Percentiles rank a stretch among this genome's conserved stretches.
Conservation (phyloP, 2,329 filamentous ascomycete species). For the Rachicladosporium sp. region DNA sequence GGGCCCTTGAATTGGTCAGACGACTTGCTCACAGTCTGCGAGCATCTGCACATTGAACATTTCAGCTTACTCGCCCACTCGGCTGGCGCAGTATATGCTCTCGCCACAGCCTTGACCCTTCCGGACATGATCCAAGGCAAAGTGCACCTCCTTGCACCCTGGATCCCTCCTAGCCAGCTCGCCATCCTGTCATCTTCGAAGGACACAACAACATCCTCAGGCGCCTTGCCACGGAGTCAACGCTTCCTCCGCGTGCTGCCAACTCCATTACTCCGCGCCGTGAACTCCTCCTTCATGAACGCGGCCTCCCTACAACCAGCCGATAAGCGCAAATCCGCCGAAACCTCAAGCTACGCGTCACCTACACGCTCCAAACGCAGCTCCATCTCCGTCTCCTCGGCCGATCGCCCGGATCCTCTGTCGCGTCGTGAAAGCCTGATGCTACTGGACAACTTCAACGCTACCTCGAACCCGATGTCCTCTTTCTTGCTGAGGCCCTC, state of each 20-base stretch:
- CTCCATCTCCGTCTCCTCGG: constrained; percentile 6
- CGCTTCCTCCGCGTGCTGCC: constrained; percentile 81
- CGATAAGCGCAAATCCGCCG: constrained; percentile 12
- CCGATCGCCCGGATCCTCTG: constrained; percentile 16
- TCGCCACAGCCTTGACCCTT: constrained; percentile 89
- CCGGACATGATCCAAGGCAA: constrained; percentile 89
- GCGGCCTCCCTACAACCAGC: constrained; percentile 41
- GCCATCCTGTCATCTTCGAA: constrained; percentile 45
- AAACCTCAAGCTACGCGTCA: constrained; percentile 6
- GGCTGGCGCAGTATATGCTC: constrained; percentile 91
- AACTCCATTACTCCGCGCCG: constrained; percentile 80
- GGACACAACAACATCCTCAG: constrained; percentile 36
- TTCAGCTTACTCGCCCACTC: constrained; percentile 96
- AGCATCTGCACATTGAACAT: constrained; percentile 80
- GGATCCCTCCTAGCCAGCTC: constrained; percentile 94
- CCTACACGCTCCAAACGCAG: constrained; percentile 3
- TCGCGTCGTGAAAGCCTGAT: constrained; percentile 35
- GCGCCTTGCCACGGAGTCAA: constrained; percentile 82
- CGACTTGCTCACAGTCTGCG: constrained; percentile 89
- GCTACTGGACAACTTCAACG: constrained; percentile 37
- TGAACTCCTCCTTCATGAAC: constrained; percentile 94
- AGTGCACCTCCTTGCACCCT: constrained; percentile 87
- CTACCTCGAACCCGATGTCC: constrained; percentile 22
- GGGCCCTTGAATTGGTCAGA: constrained; percentile 80
- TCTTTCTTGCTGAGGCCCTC: constrained; percentile 9